Conservation (phyloP, 257 asterid species). For the Dorcoceras hygrometricum region DNA sequence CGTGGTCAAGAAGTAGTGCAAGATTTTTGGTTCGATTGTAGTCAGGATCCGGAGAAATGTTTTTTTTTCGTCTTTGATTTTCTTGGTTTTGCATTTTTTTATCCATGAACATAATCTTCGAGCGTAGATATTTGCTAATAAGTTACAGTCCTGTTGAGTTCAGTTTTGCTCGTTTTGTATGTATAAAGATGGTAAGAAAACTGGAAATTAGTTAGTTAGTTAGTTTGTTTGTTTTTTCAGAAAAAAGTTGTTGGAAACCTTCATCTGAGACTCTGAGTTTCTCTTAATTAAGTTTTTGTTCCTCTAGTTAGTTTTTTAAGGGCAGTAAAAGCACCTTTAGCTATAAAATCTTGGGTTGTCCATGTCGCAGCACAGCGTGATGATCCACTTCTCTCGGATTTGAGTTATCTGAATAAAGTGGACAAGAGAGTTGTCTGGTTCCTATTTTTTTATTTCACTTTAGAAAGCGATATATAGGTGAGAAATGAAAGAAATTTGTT, state of each 20-base stretch:
- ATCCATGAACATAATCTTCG: neutral
- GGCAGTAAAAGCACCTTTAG: neutral
- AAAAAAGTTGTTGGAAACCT: too few relatives aligned
- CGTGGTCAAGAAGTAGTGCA: conserved; percentile 28
- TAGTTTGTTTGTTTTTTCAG: neutral
- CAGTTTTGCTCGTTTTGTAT: conserved; percentile 11
- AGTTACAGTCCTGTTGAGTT: neutral
- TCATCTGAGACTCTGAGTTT: neutral
- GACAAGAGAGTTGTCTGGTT: neutral
- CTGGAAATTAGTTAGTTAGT: too few relatives aligned
- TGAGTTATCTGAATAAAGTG: neutral
- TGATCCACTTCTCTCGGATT: neutral
- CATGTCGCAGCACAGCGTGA: neutral
- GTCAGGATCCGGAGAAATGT: conserved; percentile 19
- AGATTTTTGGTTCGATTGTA: conserved; percentile 15
- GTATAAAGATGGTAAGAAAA: neutral
- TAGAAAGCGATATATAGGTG: too few relatives aligned
- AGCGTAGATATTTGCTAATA: neutral
- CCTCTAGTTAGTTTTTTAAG: neutral
- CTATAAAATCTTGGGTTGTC: neutral
- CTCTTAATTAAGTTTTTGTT: neutral
- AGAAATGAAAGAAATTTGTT: neutral
- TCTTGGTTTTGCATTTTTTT: neutral
- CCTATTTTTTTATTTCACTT: neutral
- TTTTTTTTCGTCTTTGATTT: neutral